phyloP scores from a whole-genome alignment of 2,329 filamentous ascomycete species.

The Xylaria digitata region DNA sequence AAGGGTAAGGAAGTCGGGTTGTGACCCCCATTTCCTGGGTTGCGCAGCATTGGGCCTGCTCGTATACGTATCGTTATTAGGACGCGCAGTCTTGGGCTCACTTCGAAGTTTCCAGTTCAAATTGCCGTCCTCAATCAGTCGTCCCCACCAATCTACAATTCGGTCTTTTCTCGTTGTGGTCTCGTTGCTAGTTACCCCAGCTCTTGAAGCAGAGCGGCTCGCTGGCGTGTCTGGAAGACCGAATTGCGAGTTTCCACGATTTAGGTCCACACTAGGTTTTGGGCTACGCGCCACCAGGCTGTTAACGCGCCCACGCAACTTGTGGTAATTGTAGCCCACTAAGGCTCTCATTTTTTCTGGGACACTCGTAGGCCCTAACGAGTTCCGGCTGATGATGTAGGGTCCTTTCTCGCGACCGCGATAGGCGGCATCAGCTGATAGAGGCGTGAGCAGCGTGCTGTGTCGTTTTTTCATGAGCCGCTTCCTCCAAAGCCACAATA shows the following conservation, averaged over 20 bases:
- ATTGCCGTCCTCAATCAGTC: conserved; percentile 55
- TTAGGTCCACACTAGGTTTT: conserved; percentile 59
- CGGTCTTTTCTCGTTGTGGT: conserved; percentile 52
- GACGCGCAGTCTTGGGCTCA: conserved; percentile 45
- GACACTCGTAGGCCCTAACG: conserved; percentile 62
- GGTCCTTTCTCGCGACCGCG: conserved; percentile 44
- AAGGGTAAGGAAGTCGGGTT: conserved; percentile 59
- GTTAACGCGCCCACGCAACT: conserved; percentile 52
- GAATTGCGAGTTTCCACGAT: conserved; percentile 66
- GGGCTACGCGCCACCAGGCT: conserved; percentile 49
- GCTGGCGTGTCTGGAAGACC: conserved; percentile 48
- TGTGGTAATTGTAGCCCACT: conserved; percentile 53
- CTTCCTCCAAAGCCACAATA: conserved; percentile 64
- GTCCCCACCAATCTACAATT: conserved; percentile 59
- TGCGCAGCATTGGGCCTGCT: conserved; percentile 46
- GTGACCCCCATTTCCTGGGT: conserved; percentile 39
- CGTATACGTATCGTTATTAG: conserved; percentile 45
- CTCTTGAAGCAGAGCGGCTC: conserved; percentile 54
- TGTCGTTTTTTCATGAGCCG: conserved; percentile 56
- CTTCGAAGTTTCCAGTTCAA: conserved; percentile 53
- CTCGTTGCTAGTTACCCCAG: conserved; percentile 36
- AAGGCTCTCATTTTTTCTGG: conserved; percentile 56
- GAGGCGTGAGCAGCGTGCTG: conserved; percentile 62
- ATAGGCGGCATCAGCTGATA: conserved; percentile 52
- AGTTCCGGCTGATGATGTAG: conserved; percentile 59